Evolutionary conservation across 1,284 basidiomycete species (phyloP), one percentile per base, ranked within the genome.

Genomic region (Malassezia restricta): DNA sequence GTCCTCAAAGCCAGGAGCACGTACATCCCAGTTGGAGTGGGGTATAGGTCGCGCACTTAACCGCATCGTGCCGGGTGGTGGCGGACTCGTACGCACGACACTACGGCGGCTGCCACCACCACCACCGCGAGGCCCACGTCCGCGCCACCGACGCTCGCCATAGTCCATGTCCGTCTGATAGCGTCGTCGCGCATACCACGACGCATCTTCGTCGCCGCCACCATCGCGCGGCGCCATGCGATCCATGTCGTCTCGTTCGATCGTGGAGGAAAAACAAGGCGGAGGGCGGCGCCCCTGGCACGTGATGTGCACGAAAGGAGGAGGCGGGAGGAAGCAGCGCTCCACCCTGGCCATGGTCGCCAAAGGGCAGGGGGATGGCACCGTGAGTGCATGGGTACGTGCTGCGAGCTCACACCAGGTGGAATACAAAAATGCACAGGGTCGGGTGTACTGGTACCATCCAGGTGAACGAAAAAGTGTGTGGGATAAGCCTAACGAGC

Each of bases 21-120:
- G 84, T 27, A 94, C 84, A 75, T 98, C 89, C 92, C 94, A 99
- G 1, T 87, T 86, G 47, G 87, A 88, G 8, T 86, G 84, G 67
- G 86, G 86, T 27, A 90, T 78, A 68, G 83, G 83, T 54, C 91
- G 79, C 73, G 92, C 87, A 29, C 85, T 85, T 61, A 99, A 76
- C 1, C 87, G 85, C 29, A 83, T 76, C 9, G 83, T 82, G 41
- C 84, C 86, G 64, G 87, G 82, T 0, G 94, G 92, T 11, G 92
- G 98, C 7, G 91, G 91, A 3, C 86, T 89, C 61, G 88, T 78
- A 61, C 84, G 78, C 61, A 85, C 83, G 5, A 83, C 84, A 8
- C 84, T 82, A 27, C 82, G 83, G 33, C 80, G 75, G 11, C 33
- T 15, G 15, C 33, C 33, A 15, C 33, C 33, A 29, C 43, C 43